Percentiles rank a stretch among this genome's conserved stretches.
Conservation (phyloP, 2,329 filamentous ascomycete genomes). For the Fusarium papillatum region DNA sequence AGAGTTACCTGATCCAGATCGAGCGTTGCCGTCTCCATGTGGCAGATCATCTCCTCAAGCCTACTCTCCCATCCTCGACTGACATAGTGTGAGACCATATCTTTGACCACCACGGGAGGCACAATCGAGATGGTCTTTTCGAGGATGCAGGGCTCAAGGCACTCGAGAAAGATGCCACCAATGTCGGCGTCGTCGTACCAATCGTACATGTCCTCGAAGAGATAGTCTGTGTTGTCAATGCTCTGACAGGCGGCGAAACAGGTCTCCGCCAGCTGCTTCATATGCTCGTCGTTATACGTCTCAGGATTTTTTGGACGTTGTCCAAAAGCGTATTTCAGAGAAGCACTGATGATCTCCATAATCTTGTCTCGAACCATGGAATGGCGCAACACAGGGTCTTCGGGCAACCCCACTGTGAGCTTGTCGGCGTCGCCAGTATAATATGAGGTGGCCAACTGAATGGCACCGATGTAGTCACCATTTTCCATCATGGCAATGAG, state of each 20-base stretch:
- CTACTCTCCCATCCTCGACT: constrained; percentile 80
- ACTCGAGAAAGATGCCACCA: constrained; percentile 86
- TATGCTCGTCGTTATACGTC: constrained; percentile 66
- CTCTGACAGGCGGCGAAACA: constrained; percentile 88
- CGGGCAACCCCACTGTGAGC: constrained; percentile 92
- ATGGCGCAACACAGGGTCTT: constrained; percentile 82
- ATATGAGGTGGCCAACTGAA: constrained; percentile 91
- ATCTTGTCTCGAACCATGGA: constrained; percentile 89
- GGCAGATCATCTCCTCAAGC: constrained; percentile 94
- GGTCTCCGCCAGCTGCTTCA: constrained; percentile 84
- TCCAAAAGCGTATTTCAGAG: constrained; percentile 88
- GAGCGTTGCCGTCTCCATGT: constrained; percentile 90
- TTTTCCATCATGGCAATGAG: constrained; percentile 95
- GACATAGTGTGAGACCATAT: constrained; percentile 86
- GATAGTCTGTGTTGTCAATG: constrained; percentile 83
- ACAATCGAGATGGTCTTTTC: constrained; percentile 81
- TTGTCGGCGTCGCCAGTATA: constrained; percentile 94
- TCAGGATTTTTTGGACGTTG: constrained; percentile 67
- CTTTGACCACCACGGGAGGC: constrained; percentile 88
- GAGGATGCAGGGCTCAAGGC: constrained; percentile 89
- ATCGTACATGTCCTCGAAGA: constrained; percentile 93
- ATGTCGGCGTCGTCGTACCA: constrained; percentile 85
- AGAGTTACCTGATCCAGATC: constrained; percentile 94
- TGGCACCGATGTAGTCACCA: constrained; percentile 95
- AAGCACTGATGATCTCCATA: constrained; percentile 93